Evolutionary conservation across 2,329 filamentous ascomycete genomes (phyloP).

Genomic region (Sordariomycetes sp.): DNA sequence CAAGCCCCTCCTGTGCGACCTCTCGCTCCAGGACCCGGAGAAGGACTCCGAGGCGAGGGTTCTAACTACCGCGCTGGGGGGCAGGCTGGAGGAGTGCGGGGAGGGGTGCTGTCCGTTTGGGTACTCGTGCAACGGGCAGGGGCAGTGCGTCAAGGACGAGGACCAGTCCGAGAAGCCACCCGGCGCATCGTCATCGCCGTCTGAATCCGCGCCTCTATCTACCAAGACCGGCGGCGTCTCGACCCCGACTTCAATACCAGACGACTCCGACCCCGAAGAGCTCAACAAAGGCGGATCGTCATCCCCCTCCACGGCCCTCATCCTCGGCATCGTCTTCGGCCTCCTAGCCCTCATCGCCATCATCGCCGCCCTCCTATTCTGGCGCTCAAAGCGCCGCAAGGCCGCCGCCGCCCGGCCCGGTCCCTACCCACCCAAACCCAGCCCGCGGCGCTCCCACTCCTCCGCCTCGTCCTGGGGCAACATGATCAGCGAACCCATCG

Average conservation of each 20-base stretch:
- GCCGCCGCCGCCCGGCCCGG: not conserved
- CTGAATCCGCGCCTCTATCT: constrained; percentile 9
- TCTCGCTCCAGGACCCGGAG: constrained; percentile 44
- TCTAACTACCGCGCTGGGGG: constrained; percentile 51
- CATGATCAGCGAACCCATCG: constrained; percentile 40
- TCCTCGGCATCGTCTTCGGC: constrained; percentile 31
- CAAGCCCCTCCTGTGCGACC: constrained; percentile 49
- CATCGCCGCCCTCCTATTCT: constrained; percentile 22
- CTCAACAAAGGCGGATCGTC: not conserved
- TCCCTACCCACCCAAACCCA: constrained; percentile 3
- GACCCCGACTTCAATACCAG: not conserved
- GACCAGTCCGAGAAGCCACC: constrained; percentile 32
- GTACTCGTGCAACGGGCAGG: constrained; percentile 39
- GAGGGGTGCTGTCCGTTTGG: constrained; percentile 58
- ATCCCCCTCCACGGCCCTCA: constrained; percentile 18
- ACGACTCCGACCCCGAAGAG: not conserved
- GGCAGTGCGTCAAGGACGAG: constrained; percentile 34
- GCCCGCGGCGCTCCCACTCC: constrained; percentile 14
- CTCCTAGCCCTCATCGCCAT: constrained; percentile 20
- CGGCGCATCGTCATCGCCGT: constrained; percentile 10
- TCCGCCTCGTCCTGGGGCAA: constrained; percentile 27
- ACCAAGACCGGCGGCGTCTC: not conserved
- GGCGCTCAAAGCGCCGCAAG: constrained; percentile 9
- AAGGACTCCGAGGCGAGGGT: constrained; percentile 42
- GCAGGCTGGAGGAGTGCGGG: constrained; percentile 43